Evolutionary conservation across 2,329 filamentous ascomycete genomes (phyloP).

Genomic region (Aspergillus fischeri): DNA sequence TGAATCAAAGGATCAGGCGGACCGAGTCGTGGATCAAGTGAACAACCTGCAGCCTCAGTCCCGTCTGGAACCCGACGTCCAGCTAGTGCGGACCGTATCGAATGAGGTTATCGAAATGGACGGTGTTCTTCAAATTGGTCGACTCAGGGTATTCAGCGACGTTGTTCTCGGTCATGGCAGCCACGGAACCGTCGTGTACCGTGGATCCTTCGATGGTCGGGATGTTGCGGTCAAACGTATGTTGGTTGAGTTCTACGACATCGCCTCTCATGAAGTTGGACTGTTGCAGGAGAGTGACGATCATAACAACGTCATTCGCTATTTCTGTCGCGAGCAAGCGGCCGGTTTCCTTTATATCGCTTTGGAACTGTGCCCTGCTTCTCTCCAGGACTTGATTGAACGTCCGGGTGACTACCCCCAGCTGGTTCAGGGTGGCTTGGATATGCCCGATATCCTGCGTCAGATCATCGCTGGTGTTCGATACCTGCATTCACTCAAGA

Average conservation of each 20-base stretch:
- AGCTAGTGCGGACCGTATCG: constrained; percentile 50
- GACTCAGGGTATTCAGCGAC: constrained; percentile 57
- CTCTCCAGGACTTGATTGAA: constrained; percentile 85
- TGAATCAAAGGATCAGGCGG: constrained; percentile 55
- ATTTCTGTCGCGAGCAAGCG: constrained; percentile 86
- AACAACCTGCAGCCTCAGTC: constrained; percentile 38
- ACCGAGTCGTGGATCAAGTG: constrained; percentile 57
- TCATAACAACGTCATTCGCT: constrained; percentile 93
- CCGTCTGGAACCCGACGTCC: constrained; percentile 59
- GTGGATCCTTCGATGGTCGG: constrained; percentile 88
- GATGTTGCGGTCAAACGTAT: constrained; percentile 95
- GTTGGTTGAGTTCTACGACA: constrained; percentile 92
- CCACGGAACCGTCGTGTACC: constrained; percentile 94
- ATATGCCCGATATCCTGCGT: constrained; percentile 74
- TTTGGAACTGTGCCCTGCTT: constrained; percentile 88
- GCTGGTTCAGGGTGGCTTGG: constrained; percentile 62
- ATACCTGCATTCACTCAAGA: constrained; percentile 84
- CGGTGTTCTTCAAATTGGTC: constrained; percentile 58
- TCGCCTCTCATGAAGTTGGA: constrained; percentile 89
- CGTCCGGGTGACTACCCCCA: constrained; percentile 63
- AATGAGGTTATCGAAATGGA: constrained; percentile 57
- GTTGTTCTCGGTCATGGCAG: constrained; percentile 70
- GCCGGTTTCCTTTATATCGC: constrained; percentile 94
- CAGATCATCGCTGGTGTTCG: constrained; percentile 87
- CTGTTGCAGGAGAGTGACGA: constrained; percentile 90